Conservation (phyloP, 2,329 filamentous ascomycete species). For the Penicillium psychrosexuale region DNA sequence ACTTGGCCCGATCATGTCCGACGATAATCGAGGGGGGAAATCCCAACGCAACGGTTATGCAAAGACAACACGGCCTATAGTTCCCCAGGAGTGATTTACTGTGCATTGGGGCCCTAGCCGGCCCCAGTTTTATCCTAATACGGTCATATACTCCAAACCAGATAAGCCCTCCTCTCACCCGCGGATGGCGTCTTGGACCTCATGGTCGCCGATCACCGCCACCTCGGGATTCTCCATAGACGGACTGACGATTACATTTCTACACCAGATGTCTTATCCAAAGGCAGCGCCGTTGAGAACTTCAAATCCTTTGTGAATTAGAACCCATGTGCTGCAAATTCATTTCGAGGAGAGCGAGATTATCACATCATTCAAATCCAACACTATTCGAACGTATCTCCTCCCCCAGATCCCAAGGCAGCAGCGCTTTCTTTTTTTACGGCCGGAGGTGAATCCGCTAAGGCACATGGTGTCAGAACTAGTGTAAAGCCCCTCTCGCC, state of each 20-base stretch:
- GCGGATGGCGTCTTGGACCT: constrained; percentile 5
- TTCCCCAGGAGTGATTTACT: constrained; percentile 4
- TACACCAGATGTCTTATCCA: constrained; percentile 12
- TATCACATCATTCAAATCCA: background rate
- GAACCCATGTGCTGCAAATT: constrained; percentile 1
- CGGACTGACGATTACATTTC: background rate
- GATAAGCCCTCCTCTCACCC: constrained; percentile 1
- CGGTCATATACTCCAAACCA: background rate
- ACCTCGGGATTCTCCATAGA: constrained; percentile 2
- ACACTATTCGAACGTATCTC: background rate
- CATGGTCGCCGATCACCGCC: constrained; percentile 18
- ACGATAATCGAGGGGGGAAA: background rate
- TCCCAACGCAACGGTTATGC: background rate
- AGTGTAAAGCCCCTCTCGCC: constrained; percentile 14
- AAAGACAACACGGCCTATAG: constrained; percentile 1
- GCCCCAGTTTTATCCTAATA: background rate
- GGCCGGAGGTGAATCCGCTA: constrained; percentile 12
- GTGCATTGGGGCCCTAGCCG: background rate
- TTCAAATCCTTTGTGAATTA: background rate
- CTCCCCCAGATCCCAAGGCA: constrained; percentile 1
- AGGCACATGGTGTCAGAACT: constrained; percentile 17
- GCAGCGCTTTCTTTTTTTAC: background rate
- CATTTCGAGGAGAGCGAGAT: background rate
- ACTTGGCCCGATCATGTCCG: background rate
- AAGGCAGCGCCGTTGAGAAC: constrained; percentile 15